Evolutionary conservation across 139 green algal genomes (phyloP), one percentile per base, ranked within the genome.

Genomic region (Auxenochlorella protothecoides): DNA sequence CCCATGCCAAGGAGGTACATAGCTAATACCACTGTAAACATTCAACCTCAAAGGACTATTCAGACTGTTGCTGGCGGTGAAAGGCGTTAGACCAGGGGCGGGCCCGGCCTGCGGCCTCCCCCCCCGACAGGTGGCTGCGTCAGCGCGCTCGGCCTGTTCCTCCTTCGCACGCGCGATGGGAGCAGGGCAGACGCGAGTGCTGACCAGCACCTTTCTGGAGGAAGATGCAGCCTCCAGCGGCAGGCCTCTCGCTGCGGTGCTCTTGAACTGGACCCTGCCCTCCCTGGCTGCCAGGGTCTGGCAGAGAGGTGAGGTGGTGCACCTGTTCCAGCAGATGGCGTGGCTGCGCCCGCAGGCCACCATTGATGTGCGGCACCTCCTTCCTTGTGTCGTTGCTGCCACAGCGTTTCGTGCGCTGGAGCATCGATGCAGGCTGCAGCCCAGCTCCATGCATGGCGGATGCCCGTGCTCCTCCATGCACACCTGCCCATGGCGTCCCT

Each of bases 241-340:
- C 15, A 14, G 70, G 8, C 68, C 62, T 44, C 63, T 79, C n/a
- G 78, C 63, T 2, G 66, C 72, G 27, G 53, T 83, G 3, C 56
- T 79, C 12, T 70, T 80, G 4, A 83, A 80, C 55, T 77, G 78
- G 69, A 68, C 51, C 11, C 78, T 80, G 13, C 73, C 78, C 4
- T 6, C 10, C 7, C 11, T 77, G 6, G 74, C 69, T 15, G 61
- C 69, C 13, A 27, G n/a, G 51, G 60, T 79, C 0, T 78, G 74
- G 72, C 53, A 66, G 4, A 12, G 61, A 7, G 77, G 77, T 82
- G 59, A 7, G 71, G 15, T 10, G 6, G 16, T 54, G 2, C 9
- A 4, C 5, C 3, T n/a, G 3, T 56, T 16, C 5, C 5, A 6
- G 8, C 13, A n/a, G 13, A 61, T 44, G 8, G 2, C 55, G 3